Conservation (phyloP, 192 early-diverging fungal genomes). For the Lobosporangium transversale region DNA sequence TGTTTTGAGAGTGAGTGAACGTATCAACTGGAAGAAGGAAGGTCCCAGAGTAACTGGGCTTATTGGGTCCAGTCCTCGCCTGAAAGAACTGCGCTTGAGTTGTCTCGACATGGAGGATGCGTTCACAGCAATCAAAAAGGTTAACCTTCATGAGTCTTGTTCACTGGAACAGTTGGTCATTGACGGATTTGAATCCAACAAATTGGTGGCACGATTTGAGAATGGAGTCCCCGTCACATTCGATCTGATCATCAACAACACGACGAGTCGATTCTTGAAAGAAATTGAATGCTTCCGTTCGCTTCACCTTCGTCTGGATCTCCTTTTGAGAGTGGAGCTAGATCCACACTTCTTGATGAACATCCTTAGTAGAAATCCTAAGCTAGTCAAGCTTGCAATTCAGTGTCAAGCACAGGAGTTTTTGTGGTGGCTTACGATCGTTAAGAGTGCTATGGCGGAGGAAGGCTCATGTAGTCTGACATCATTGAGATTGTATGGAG, state of each 20-base stretch:
- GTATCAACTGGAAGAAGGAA: conserved; percentile 24
- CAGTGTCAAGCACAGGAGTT: conserved; percentile 1
- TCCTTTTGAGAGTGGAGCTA: not conserved
- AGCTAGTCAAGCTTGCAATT: not conserved
- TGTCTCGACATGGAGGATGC: conserved; percentile 3
- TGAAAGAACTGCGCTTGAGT: conserved; percentile 11
- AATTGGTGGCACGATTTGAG: conserved; percentile 4
- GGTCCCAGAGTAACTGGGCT: conserved; percentile 11
- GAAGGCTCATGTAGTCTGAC: not conserved
- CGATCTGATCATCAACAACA: not conserved
- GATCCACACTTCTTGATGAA: not conserved
- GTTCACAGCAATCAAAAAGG: conserved; percentile 6
- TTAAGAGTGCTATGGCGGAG: not conserved
- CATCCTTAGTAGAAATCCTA: not conserved
- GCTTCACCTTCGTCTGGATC: not conserved
- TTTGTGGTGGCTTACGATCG: not conserved
- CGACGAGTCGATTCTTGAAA: not conserved
- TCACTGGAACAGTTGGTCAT: conserved; percentile 1
- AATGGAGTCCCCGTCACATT: not conserved
- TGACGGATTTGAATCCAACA: not conserved
- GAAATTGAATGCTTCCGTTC: not conserved
- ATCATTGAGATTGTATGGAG: conserved; percentile 3
- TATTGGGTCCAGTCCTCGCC: conserved; percentile 6
- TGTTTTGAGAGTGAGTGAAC: conserved; percentile 5
- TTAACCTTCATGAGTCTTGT: conserved; percentile 4